Conservation (phyloP, 164 flowering plant species). For the Vitis rotundifolia region DNA sequence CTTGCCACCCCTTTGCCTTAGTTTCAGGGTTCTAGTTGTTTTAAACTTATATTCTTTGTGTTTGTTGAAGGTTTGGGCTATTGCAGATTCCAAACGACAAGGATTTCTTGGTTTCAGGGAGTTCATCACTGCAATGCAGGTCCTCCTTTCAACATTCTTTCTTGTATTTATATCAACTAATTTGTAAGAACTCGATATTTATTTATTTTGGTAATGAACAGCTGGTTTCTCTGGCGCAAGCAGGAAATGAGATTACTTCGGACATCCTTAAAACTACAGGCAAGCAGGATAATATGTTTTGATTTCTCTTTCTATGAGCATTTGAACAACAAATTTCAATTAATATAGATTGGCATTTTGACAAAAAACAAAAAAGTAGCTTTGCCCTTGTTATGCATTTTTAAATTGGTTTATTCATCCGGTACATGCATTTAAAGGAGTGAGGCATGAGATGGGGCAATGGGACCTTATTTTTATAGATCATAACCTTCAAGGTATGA, state of each 20-base stretch:
- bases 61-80: conserved; percentile 80
- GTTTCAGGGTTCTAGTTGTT: not conserved
- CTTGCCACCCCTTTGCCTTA: no score
- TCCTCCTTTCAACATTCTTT: conserved; percentile 12
- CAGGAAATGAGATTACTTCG: conserved; percentile 61
- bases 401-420: no score
- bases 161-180: not conserved
- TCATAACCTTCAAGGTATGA: no score
- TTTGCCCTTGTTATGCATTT: not conserved
- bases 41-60: conserved; percentile 1
- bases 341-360: not conserved
- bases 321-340: not conserved
- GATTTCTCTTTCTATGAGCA: not conserved
- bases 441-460: no score
- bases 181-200: not conserved
- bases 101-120: conserved; percentile 88
- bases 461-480: no score
- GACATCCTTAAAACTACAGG: conserved; percentile 54
- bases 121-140: conserved; percentile 95
- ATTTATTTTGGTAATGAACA: conserved; percentile 22
- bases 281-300: conserved; percentile 13
- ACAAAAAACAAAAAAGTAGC: no score
- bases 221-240: conserved; percentile 86
- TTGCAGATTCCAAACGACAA: conserved; percentile 87
- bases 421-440: no score